Evolutionary conservation across 2,329 filamentous ascomycete genomes (phyloP), one percentile per base, ranked within the genome.

Genomic region (Fulvia fulva): DNA sequence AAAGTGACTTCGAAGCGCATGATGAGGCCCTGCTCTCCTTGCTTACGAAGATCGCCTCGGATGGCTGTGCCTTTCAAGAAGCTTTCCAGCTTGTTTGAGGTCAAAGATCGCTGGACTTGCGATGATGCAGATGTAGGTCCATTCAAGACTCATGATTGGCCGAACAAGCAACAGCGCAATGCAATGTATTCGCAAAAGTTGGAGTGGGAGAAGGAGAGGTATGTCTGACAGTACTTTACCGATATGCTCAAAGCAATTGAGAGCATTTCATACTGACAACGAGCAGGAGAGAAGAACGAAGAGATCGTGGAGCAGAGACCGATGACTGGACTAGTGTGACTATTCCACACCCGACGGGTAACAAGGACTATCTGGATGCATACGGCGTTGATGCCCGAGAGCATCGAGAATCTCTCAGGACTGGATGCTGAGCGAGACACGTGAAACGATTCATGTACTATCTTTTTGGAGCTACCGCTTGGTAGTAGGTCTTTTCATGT

Each of bases 91-190:
- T 5, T 45, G 41, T 41, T 49, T 12, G 25, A 21, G 8, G 21
- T 14, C 22, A 53, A 41, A 8, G 8, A 57, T 30, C 30, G 49
- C 8, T 57, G 55, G 55, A 59, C 44, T 23, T 7, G n/a, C 12
- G 46, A 22, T 3, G 46, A 59, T 44, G 52, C 45, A 16, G 52
- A 43, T 12, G 57, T 59, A n/a, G 57, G 57, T 14, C 11, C 11
- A 7, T 56, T 52, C 52, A 59, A 59, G 57, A 59, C 57, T 25
- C 34, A 51, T 23, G 5, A 30, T 30, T 4, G 46, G 12, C 57
- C 57, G 6, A 59, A 56, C 37, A 59, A 59, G 30, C 46, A 52
- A 19, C 57, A 59, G 52, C 47, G 57, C 5, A 55, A 51, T 22
- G 19, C 44, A 34, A 59, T 59, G 32, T 32, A 21, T 12, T 32